Evolutionary conservation across 2,329 filamentous ascomycete genomes (phyloP).

Genomic region (Fusarium sp.): DNA sequence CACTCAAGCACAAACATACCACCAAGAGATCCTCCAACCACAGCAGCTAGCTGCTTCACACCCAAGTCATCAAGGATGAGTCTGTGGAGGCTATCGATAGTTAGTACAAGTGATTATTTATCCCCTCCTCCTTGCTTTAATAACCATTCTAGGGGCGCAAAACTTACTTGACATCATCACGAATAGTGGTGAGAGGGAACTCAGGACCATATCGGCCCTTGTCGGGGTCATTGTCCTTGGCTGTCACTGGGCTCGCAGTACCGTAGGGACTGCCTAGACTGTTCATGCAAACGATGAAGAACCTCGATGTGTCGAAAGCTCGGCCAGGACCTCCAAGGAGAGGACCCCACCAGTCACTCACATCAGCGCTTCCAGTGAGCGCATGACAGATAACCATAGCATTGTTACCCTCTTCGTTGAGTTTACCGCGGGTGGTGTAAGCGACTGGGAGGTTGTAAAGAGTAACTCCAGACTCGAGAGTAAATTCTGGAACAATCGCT

Average conservation of each 20-base stretch:
- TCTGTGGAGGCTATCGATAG: conserved; percentile 73
- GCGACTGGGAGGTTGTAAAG: conserved; percentile 80
- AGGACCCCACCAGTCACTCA: conserved; percentile 89
- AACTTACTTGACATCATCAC: conserved; percentile 89
- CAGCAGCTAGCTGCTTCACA: conserved; percentile 80
- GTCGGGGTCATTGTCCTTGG: conserved; percentile 80
- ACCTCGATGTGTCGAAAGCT: conserved; percentile 83
- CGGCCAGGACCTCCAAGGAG: conserved; percentile 80
- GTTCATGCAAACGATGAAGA: conserved; percentile 89
- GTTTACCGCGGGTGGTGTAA: conserved; percentile 72
- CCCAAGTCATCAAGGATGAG: conserved; percentile 83
- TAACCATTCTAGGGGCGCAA: too few species aligned
- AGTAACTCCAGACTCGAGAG: conserved; percentile 89
- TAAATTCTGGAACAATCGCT: conserved; percentile 87
- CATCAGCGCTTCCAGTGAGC: conserved; percentile 85
- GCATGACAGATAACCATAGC: conserved; percentile 85
- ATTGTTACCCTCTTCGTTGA: conserved; percentile 70
- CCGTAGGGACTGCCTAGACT: conserved; percentile 87
- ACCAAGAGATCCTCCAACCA: conserved; percentile 86
- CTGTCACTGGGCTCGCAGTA: conserved; percentile 88
- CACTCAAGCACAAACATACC: conserved; percentile 93
- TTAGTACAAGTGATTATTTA: conserved; percentile 25
- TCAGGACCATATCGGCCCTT: conserved; percentile 91
- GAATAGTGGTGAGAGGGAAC: conserved; percentile 93
- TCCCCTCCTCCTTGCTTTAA: background rate